Base-by-base conservation (phyloP, 225 moss, liverwort and hornwort genomes). In the Rhytidiadelphus loreus region DNA sequence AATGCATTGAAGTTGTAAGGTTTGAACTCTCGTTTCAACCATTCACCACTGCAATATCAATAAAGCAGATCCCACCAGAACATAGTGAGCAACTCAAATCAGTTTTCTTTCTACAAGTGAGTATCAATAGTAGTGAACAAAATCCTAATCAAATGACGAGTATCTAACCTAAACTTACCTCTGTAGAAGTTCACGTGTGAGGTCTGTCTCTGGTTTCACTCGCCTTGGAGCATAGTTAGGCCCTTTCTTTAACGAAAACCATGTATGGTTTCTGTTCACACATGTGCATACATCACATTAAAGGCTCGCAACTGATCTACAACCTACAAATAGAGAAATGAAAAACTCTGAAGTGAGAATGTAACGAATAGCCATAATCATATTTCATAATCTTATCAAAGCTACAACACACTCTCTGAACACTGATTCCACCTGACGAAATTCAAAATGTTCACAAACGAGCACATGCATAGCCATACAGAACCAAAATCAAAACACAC, bases 201-300 rank as follows among this genome's bases (percentile, higher is more conserved):
- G 95, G 91, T 99, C 96, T 55, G 97, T 99, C 80, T 96, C 95
- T 55, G 95, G 96, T 82, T 96, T 99, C 87, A 94, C 93, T 90
- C 96, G 92, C 88, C 93, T 95, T 17, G 91, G 93, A 61, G 96
- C 95, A 90, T 96, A 99, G 61, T 96, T 95, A 53, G 94, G 92
- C 24, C 96, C 95, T 78, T 94, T 96, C 70, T 79, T 90, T 59
- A 92, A 73, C 17, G 81, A 92, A 90, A 88, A 95, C 90, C 93
- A 94, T 17, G 87, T 92, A 69, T 90, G 91, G 35, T 86, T 86
- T 88, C 91, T 95, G 86, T 77, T n/a, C 62, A 41, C 72, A 89
- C 90, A 81, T 8, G 41, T 24, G 43, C 82, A 77, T 60, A 68
- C 53, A 52, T 81, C 61, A 83, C 44, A 44, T 25, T 25, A 65